Conservation (phyloP, 208 protist species). For the Leptomonas pyrrhocoris region DNA sequence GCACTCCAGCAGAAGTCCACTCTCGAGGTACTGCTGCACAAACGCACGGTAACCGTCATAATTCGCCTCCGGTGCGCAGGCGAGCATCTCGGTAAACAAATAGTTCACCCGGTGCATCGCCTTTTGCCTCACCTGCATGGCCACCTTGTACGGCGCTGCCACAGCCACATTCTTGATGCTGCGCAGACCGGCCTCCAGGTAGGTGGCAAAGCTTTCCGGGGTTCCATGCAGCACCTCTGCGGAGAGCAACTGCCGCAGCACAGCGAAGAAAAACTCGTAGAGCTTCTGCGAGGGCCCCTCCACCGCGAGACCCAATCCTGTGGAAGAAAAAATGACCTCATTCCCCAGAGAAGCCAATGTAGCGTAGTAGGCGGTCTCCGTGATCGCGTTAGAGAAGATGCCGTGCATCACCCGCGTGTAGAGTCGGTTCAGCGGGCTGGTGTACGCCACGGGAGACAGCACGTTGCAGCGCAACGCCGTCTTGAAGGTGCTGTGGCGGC, state of each 20-base stretch:
- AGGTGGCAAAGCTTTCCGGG: constrained; percentile 50
- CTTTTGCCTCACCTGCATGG: constrained; percentile 35
- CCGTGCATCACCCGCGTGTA: constrained; percentile 64
- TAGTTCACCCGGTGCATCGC: constrained; percentile 31
- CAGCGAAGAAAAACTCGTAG: constrained; percentile 45
- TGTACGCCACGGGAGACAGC: constrained; percentile 57
- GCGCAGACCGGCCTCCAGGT: constrained; percentile 44
- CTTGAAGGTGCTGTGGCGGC: constrained; percentile 65
- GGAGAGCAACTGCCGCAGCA: constrained; percentile 40
- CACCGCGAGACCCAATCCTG: constrained; percentile 50
- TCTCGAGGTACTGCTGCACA: constrained; percentile 49
- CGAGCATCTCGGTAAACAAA: constrained; percentile 61
- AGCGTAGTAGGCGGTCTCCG: constrained; percentile 71
- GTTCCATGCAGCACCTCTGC: constrained; percentile 28
- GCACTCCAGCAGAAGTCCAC: constrained; percentile 66
- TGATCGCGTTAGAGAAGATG: constrained; percentile 50
- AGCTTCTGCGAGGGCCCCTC: constrained; percentile 64
- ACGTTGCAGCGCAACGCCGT: constrained; percentile 44
- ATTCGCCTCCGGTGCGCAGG: constrained; percentile 29
- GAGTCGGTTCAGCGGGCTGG: constrained; percentile 48
- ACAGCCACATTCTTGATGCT: constrained; percentile 31
- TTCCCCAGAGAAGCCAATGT: constrained; percentile 66
- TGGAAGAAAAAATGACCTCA: constrained; percentile 17
- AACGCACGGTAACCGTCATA: constrained; percentile 62
- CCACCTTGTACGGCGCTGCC: constrained; percentile 55